Conservation (phyloP, 495 filamentous ascomycete species). For the Aspergillus nidulans region DNA sequence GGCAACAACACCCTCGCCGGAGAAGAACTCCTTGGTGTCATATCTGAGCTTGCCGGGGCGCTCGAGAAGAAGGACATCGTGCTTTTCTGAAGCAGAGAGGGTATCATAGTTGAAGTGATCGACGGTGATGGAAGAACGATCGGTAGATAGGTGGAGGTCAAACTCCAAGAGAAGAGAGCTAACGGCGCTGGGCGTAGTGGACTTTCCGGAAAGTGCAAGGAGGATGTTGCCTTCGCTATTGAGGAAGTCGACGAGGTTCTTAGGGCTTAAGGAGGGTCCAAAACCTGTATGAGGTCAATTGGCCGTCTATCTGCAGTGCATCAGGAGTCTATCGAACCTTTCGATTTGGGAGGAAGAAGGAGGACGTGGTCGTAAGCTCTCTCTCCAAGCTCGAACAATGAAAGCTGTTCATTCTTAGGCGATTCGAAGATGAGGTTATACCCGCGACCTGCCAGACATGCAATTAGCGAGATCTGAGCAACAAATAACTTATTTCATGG, state of each 20-base stretch:
- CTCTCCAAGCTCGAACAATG: slow-evolving; percentile 83
- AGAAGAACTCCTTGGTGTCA: slow-evolving; percentile 77
- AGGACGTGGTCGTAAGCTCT: slow-evolving; percentile 85
- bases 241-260: slow-evolving; percentile 83
- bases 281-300: slow-evolving; percentile 57
- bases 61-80: slow-evolving; percentile 81
- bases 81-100: slow-evolving; percentile 67
- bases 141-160: slow-evolving; percentile 83
- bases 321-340: slow-evolving; percentile 52
- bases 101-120: slow-evolving; percentile 96
- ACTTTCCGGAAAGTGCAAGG: slow-evolving; percentile 73
- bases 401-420: slow-evolving; percentile 77
- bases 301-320: neutral
- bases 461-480: slow-evolving; percentile 11
- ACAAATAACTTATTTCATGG: neutral
- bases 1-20: slow-evolving; percentile 65
- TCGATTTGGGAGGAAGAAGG: slow-evolving; percentile 80
- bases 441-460: slow-evolving; percentile 60
- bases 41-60: slow-evolving; percentile 55
- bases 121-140: slow-evolving; percentile 75
- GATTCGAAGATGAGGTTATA: slow-evolving; percentile 77
- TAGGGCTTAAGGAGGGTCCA: slow-evolving; percentile 81
- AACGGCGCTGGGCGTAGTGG: slow-evolving; percentile 68
- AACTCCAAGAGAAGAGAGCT: slow-evolving; percentile 84
- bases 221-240: slow-evolving; percentile 90